Evolutionary conservation across 495 filamentous ascomycete genomes (phyloP).

Genomic region (Achaetomiella virescens): DNA sequence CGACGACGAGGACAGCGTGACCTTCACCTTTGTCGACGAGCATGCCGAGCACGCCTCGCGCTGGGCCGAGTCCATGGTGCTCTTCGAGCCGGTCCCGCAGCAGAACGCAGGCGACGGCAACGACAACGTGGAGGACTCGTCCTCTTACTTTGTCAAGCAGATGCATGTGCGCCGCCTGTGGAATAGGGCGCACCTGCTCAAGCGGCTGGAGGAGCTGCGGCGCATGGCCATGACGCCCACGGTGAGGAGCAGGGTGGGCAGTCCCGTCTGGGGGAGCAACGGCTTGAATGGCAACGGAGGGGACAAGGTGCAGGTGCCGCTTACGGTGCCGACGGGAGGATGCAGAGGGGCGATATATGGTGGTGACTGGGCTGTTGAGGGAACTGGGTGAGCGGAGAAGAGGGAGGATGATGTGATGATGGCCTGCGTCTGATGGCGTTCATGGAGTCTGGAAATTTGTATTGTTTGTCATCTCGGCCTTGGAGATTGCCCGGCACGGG

Average conservation of each 20-base stretch:
- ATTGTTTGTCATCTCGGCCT: background rate
- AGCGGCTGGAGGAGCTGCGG: slow-evolving; percentile 21
- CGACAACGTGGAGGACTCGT: background rate
- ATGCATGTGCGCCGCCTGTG: slow-evolving; percentile 27
- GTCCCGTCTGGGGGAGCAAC: slow-evolving; percentile 1
- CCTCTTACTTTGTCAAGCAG: slow-evolving; percentile 16
- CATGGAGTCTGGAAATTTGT: background rate
- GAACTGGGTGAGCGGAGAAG: too few species aligned
- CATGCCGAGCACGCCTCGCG: slow-evolving; percentile 13
- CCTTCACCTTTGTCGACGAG: slow-evolving; percentile 24
- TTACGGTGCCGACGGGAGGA: slow-evolving; percentile 1
- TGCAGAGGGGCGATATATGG: slow-evolving; percentile 12
- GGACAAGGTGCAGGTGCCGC: background rate
- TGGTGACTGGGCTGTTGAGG: background rate
- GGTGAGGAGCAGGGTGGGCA: background rate
- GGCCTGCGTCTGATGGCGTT: too few species aligned
- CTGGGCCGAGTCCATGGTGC: slow-evolving; percentile 26
- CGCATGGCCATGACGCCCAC: background rate
- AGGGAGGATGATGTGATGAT: background rate
- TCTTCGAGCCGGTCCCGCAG: slow-evolving; percentile 20
- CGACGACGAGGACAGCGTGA: slow-evolving; percentile 31
- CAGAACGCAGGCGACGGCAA: too few species aligned
- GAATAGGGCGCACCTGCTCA: slow-evolving; percentile 20
- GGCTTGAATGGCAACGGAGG: background rate
- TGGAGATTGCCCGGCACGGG: background rate